A percentile compares a stretch with the other conserved stretches of the same genome.
phyloP scores from a whole-genome alignment of 2,329 filamentous ascomycete genomes.

The Fusarium sp. region DNA sequence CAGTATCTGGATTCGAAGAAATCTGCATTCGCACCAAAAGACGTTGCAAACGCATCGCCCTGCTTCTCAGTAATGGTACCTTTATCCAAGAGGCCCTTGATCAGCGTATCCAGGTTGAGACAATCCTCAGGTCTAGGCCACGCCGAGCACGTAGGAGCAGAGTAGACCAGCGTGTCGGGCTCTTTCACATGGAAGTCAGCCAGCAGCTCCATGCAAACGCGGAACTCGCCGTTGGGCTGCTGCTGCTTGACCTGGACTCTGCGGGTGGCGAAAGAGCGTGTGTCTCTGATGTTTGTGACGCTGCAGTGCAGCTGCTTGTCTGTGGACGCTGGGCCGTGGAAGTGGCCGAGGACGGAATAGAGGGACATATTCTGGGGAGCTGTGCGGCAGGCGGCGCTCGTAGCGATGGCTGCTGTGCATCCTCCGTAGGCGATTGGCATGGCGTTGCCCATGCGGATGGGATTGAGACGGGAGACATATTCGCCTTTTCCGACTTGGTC shows the following conservation, averaged over 20 bases:
- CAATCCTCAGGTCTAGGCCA: constrained; percentile 51
- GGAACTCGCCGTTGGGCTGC: constrained; percentile 51
- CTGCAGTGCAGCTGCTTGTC: constrained; percentile 54
- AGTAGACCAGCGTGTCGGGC: constrained; percentile 53
- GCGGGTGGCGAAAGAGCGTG: constrained; percentile 62
- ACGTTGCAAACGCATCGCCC: constrained; percentile 37
- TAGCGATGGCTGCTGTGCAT: constrained; percentile 56
- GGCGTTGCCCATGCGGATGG: constrained; percentile 50
- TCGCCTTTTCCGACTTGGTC: constrained; percentile 38
- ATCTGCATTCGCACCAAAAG: constrained; percentile 49
- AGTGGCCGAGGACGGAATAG: constrained; percentile 62
- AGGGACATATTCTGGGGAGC: constrained; percentile 55
- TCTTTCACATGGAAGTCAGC: constrained; percentile 62
- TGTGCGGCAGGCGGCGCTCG: constrained; percentile 57
- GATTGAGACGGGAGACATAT: constrained; percentile 47
- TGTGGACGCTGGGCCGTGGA: constrained; percentile 59
- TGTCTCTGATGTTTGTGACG: constrained; percentile 57
- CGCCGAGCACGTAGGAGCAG: constrained; percentile 49
- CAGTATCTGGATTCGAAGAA: constrained; percentile 55
- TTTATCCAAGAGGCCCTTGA: constrained; percentile 30
- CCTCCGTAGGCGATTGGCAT: constrained; percentile 60
- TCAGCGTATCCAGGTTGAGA: constrained; percentile 20
- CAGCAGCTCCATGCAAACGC: constrained; percentile 58
- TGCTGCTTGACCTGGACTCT: constrained; percentile 60
- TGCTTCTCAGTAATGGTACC: constrained; percentile 46